Conservation (phyloP, 148 eudicot species). For the Persicaria maculosa region DNA sequence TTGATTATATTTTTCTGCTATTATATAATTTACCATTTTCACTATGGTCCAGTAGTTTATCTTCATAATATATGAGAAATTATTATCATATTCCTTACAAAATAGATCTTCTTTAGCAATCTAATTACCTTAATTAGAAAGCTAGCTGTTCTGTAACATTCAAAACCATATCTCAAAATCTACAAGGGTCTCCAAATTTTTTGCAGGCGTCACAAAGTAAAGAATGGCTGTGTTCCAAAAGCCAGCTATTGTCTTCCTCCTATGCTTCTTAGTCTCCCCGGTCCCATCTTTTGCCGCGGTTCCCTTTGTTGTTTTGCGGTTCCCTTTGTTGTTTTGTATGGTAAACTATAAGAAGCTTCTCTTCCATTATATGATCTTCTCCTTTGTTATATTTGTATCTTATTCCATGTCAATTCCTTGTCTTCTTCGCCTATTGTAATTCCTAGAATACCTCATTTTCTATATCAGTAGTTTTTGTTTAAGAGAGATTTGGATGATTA, state of each 20-base stretch:
- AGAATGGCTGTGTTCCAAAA: not conserved
- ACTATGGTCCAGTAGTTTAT: no score
- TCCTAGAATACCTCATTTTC: not conserved
- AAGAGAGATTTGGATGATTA: no score
- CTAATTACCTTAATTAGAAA: not conserved
- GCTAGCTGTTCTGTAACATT: no score
- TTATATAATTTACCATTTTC: no score
- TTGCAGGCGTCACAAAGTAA: not conserved
- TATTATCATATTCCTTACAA: not conserved
- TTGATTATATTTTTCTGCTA: no score
- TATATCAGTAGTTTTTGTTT: not conserved
- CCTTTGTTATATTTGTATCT: not conserved
- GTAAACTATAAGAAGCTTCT: not conserved
- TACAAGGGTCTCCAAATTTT: not conserved
- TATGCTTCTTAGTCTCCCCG: not conserved
- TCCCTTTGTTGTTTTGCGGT: slow-evolving; percentile 8
- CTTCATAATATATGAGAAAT: not conserved
- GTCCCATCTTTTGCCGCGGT: not conserved
- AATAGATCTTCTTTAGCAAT: not conserved
- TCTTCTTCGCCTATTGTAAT: not conserved
- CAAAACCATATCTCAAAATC: not conserved
- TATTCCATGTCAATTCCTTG: not conserved
- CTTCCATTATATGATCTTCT: not conserved
- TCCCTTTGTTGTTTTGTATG: slow-evolving; percentile 7
- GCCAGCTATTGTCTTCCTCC: not conserved